A percentile compares a stretch with the other conserved stretches of the same genome.
Conservation (phyloP, 2,329 filamentous ascomycete species). For the Penicillium sp. region DNA sequence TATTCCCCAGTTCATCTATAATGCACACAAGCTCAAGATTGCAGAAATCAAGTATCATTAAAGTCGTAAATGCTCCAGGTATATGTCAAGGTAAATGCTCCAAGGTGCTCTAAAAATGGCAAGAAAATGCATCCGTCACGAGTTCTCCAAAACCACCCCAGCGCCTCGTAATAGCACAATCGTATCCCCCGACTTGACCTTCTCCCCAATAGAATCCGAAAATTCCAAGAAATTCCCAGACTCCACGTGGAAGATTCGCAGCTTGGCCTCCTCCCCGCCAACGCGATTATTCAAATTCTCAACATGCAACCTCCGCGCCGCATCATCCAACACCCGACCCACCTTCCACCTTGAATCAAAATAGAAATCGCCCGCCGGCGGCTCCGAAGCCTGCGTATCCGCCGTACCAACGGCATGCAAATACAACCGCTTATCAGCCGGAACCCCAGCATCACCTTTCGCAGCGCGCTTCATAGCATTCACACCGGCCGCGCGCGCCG, state of each 20-base stretch:
- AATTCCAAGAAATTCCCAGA: slow-evolving; percentile 84
- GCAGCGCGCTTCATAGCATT: slow-evolving; percentile 80
- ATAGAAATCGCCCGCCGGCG: slow-evolving; percentile 77
- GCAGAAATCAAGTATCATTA: slow-evolving; percentile 3
- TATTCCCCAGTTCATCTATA: slow-evolving; percentile 1
- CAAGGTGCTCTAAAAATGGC: slow-evolving; percentile 4
- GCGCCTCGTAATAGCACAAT: slow-evolving; percentile 85
- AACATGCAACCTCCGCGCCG: slow-evolving; percentile 42
- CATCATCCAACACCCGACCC: slow-evolving; percentile 59
- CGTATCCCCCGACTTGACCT: slow-evolving; percentile 77
- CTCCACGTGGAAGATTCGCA: slow-evolving; percentile 91
- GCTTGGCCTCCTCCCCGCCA: slow-evolving; percentile 61
- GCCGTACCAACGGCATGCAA: slow-evolving; percentile 86
- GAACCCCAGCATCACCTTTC: slow-evolving; percentile 82
- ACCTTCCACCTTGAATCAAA: slow-evolving; percentile 87
- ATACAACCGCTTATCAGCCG: slow-evolving; percentile 83
- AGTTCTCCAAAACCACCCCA: slow-evolving; percentile 68
- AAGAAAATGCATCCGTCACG: slow-evolving; percentile 35
- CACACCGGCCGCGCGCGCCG: slow-evolving; percentile 65
- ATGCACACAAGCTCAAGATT: background rate
- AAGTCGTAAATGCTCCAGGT: slow-evolving; percentile 8
- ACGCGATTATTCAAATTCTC: slow-evolving; percentile 48
- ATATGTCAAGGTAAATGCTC: slow-evolving; percentile 13
- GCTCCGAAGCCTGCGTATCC: slow-evolving; percentile 78
- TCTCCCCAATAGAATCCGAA: slow-evolving; percentile 75